Evolutionary conservation across 2,329 filamentous ascomycete genomes (phyloP).

Genomic region (Mycosphaerelloides madeirae): DNA sequence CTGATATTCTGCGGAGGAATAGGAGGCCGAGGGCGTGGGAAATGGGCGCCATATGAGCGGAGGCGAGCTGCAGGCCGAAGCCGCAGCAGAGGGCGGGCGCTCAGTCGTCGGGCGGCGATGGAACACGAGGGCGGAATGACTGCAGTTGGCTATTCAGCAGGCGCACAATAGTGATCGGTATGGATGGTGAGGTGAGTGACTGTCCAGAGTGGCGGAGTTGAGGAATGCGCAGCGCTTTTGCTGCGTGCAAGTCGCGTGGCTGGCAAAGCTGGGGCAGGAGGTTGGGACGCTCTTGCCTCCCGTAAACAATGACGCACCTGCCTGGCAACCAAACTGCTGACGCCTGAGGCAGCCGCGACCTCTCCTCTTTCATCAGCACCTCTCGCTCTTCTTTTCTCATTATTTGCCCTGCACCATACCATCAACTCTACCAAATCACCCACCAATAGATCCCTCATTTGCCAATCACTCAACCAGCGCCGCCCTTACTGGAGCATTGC

Average conservation of each 20-base stretch:
- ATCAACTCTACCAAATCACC: too few species aligned
- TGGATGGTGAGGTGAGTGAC: conserved; percentile 1
- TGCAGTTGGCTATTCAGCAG: conserved; percentile 1
- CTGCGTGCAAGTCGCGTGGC: conserved; percentile 1
- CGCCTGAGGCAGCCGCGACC: too few species aligned
- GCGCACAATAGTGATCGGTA: conserved; percentile 5
- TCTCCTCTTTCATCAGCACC: too few species aligned
- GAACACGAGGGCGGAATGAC: neutral
- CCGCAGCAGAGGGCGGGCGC: conserved; percentile 18
- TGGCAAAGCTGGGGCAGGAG: neutral
- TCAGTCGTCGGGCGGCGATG: conserved; percentile 2
- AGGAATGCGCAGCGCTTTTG: conserved; percentile 6
- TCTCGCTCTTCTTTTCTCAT: too few species aligned
- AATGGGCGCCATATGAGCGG: conserved; percentile 25
- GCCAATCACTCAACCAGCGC: too few species aligned
- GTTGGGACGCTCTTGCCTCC: too few species aligned
- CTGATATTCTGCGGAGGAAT: conserved; percentile 14
- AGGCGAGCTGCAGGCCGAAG: conserved; percentile 27
- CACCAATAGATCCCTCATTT: too few species aligned
- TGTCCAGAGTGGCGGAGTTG: conserved; percentile 1
- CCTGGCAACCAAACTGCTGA: too few species aligned
- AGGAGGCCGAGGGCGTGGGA: conserved; percentile 22
- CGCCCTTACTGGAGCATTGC: too few species aligned
- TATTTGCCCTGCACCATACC: too few species aligned
- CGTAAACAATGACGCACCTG: too few species aligned